phyloP scores from a whole-genome alignment of 1,139 yeast genomes.

The Meyerozyma carpophila region DNA sequence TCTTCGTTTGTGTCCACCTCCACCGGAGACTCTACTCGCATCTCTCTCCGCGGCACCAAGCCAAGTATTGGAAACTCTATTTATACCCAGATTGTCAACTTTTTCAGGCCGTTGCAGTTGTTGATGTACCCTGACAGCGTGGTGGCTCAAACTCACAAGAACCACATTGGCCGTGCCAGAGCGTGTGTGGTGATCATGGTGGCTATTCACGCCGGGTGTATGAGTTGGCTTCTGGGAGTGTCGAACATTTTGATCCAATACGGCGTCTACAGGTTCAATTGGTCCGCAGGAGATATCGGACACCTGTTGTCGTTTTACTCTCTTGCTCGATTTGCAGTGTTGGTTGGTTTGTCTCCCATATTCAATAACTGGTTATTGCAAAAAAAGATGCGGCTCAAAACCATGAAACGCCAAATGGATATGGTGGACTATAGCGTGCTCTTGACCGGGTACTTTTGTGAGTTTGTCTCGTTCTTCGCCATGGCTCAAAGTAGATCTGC shows the following conservation, averaged over 20 bases:
- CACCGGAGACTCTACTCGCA: background rate
- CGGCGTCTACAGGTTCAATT: constrained; percentile 1
- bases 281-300: constrained; percentile 1
- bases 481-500: background rate
- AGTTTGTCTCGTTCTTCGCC: constrained; percentile 34
- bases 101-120: constrained; percentile 1
- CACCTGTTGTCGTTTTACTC: background rate
- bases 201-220: background rate
- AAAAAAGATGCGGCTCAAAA: constrained; percentile 21
- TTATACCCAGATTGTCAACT: background rate
- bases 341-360: constrained; percentile 32
- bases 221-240: background rate
- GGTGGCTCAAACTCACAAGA: background rate
- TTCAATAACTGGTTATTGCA: constrained; percentile 25
- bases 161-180: background rate
- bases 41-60: background rate
- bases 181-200: background rate
- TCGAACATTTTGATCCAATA: constrained; percentile 1
- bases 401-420: constrained; percentile 44
- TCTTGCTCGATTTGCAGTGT: constrained; percentile 9
- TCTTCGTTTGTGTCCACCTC: background rate
- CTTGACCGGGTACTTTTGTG: constrained; percentile 25
- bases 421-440: constrained; percentile 44
- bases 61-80: background rate
- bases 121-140: constrained; percentile 1